These are phyloP conservation scores for Ambrosia trifida DNA, from an alignment of 129 eudicot genomes.

Conservation along the genomic window DNA sequence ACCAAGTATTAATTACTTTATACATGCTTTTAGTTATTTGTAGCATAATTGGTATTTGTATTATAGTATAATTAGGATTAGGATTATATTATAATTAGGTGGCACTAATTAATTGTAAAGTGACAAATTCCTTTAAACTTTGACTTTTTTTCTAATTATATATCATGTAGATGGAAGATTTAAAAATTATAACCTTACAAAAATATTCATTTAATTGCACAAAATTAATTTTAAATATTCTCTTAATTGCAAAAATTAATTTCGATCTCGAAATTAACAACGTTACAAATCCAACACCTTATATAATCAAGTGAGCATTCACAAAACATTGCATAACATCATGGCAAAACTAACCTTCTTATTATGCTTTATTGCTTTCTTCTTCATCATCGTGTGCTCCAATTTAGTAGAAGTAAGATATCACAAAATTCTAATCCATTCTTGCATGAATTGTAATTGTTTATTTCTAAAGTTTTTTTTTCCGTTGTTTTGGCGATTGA, in stretches of 20 bases:
- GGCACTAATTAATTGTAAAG: too few relatives aligned
- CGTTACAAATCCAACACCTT: neutral
- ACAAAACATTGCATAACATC: neutral
- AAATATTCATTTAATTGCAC: neutral
- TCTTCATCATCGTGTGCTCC: neutral
- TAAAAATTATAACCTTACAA: neutral
- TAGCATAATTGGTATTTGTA: too few relatives aligned
- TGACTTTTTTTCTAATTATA: too few relatives aligned
- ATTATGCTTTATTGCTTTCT: constrained; percentile 1
- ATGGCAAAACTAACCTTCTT: neutral
- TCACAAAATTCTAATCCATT: neutral
- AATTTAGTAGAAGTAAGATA: neutral
- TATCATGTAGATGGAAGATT: too few relatives aligned
- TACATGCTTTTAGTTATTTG: too few relatives aligned
- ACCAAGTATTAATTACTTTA: too few relatives aligned
- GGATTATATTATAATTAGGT: too few relatives aligned
- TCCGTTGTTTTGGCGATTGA: neutral
- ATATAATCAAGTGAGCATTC: neutral
- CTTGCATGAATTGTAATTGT: neutral
- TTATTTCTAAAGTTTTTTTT: neutral
- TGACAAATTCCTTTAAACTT: too few relatives aligned
- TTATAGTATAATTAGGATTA: too few relatives aligned
- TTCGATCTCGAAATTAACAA: neutral
- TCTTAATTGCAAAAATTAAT: neutral
- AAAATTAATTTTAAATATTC: neutral